A percentile compares a stretch with the other conserved stretches of the same genome.
Conservation (phyloP, 73 alveolate species). For the Tetrahymena borealis region DNA sequence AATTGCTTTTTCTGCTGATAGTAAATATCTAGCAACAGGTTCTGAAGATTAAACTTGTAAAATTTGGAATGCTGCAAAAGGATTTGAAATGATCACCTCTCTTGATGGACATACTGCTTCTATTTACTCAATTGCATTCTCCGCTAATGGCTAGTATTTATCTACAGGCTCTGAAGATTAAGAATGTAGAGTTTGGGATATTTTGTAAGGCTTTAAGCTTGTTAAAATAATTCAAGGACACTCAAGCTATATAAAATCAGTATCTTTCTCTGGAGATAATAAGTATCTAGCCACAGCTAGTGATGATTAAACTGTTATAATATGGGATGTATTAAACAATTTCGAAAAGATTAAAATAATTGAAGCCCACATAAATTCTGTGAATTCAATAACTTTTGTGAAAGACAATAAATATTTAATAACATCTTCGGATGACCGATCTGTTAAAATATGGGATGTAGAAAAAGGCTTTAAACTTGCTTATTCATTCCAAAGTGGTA, state of each 20-base stretch:
- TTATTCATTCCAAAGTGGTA: not conserved
- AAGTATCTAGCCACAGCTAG: not conserved
- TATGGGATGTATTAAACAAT: not conserved
- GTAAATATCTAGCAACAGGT: not conserved
- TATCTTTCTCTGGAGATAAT: not conserved
- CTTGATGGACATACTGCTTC: not conserved
- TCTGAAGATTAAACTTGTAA: not conserved
- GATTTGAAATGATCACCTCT: not conserved
- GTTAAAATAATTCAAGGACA: not conserved
- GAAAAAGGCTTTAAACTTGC: not conserved
- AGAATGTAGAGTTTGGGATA: not conserved
- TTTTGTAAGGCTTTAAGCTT: not conserved
- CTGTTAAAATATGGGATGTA: not conserved
- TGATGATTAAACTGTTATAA: not conserved
- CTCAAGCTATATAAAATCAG: not conserved
- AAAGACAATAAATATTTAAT: not conserved
- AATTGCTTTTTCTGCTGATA: not conserved
- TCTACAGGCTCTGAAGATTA: not conserved
- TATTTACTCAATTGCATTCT: not conserved
- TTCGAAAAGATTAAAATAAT: not conserved
- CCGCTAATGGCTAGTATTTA: not conserved
- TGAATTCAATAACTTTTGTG: not conserved
- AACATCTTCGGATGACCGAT: not conserved
- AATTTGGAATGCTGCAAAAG: not conserved
- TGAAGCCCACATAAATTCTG: not conserved